Percentiles rank a stretch among this genome's conserved stretches.
phyloP scores from a whole-genome alignment of 1,284 basidiomycete genomes.

The Marasmius tenuissimus region DNA sequence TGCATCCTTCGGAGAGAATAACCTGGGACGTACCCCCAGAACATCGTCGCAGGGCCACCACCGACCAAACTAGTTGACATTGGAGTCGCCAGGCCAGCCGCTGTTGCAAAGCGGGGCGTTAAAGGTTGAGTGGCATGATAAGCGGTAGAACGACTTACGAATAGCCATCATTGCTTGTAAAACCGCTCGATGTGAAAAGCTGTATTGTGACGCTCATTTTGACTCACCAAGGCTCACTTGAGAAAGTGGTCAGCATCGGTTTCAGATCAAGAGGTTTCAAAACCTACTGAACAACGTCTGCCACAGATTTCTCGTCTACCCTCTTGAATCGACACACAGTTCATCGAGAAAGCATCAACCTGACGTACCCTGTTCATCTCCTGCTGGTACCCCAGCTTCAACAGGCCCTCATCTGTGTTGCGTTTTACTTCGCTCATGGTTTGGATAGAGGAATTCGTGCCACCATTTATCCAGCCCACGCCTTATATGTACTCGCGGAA shows the following conservation, averaged over 20 bases:
- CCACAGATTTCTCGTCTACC: neutral
- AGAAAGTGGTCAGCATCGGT: neutral
- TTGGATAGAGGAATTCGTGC: neutral
- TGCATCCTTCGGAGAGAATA: neutral
- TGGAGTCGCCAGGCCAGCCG: constrained; percentile 51
- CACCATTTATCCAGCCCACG: no score
- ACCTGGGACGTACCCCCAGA: constrained; percentile 44
- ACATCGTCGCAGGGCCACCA: constrained; percentile 51
- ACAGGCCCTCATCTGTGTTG: neutral
- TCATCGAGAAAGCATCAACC: neutral
- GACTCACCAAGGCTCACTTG: constrained; percentile 1
- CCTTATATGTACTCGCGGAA: no score
- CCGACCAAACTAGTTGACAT: constrained; percentile 50
- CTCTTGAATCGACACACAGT: neutral
- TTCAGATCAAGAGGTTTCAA: neutral
- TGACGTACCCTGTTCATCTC: neutral
- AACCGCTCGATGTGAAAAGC: neutral
- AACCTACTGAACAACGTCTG: neutral
- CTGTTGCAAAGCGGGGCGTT: constrained; percentile 25
- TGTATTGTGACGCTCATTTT: neutral
- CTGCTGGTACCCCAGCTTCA: neutral
- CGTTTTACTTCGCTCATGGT: neutral
- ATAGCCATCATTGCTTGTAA: constrained; percentile 51
- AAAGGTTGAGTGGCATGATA: constrained; percentile 5
- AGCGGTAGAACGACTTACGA: constrained; percentile 35